Percentiles rank a stretch among this genome's conserved stretches.
These are phyloP conservation scores for Emericellopsis cladophorae DNA, from an alignment of 2,329 filamentous ascomycete species.

Conservation along the genomic window DNA sequence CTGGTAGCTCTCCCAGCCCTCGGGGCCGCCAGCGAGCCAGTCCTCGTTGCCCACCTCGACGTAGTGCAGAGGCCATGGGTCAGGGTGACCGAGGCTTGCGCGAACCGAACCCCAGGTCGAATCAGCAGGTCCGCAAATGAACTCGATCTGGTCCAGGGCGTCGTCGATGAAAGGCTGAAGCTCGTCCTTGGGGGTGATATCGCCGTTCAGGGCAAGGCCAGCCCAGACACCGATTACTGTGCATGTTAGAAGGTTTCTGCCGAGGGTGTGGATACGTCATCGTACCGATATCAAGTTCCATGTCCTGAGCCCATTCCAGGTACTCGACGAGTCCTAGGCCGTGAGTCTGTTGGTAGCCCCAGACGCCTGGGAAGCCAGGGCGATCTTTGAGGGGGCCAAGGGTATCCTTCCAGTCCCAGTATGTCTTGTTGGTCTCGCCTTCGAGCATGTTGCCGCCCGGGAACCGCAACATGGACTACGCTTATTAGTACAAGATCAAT, in stretches of 20 bases:
- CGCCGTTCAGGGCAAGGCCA: constrained; percentile 41
- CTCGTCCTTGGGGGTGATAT: constrained; percentile 35
- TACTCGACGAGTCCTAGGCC: constrained; percentile 52
- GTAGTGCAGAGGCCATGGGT: constrained; percentile 46
- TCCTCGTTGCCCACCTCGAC: constrained; percentile 61
- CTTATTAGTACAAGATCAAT: neutral
- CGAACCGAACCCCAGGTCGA: constrained; percentile 45
- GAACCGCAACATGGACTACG: constrained; percentile 45
- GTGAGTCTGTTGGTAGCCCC: constrained; percentile 49
- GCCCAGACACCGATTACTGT: constrained; percentile 43
- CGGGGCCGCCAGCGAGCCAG: constrained; percentile 37
- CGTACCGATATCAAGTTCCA: constrained; percentile 38
- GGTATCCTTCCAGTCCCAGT: constrained; percentile 40
- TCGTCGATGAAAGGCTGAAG: constrained; percentile 44
- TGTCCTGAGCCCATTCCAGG: constrained; percentile 46
- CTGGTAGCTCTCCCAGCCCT: constrained; percentile 32
- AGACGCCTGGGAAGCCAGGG: constrained; percentile 42
- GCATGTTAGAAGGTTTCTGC: constrained; percentile 1
- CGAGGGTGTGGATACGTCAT: neutral
- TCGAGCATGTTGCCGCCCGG: constrained; percentile 54
- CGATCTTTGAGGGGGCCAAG: constrained; percentile 40
- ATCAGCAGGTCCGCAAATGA: constrained; percentile 38
- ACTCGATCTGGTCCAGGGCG: constrained; percentile 51
- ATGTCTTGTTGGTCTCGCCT: constrained; percentile 25
- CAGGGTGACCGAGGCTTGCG: constrained; percentile 44